Evolutionary conservation across 257 asterid genomes (phyloP).

Genomic region (Solanum pimpinellifolium): DNA sequence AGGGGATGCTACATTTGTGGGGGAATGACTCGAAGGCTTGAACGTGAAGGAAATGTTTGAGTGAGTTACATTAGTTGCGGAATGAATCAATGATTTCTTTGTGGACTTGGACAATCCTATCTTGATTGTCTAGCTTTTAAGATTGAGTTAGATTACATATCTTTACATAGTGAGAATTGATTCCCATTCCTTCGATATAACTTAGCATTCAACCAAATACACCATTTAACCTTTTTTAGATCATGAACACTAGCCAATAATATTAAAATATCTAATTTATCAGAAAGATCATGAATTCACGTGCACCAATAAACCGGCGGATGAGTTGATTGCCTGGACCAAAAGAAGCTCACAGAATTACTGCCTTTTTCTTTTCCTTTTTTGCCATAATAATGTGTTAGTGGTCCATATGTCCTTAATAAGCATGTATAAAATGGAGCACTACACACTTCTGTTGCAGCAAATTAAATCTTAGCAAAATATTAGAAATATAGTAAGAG

Average conservation of each 20-base stretch:
- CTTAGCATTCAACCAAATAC: neutral
- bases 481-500: neutral
- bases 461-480: neutral
- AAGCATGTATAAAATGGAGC: conserved; percentile 25
- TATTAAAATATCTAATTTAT: no score
- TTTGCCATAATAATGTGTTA: neutral
- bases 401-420: conserved; percentile 6
- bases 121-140: neutral
- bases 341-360: neutral
- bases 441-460: neutral
- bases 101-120: neutral
- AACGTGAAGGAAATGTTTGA: neutral
- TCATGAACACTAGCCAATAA: neutral
- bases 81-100: no score
- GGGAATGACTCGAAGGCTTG: neutral
- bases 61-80: neutral
- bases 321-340: conserved; percentile 9
- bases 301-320: neutral
- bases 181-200: neutral
- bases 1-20: no score
- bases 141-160: neutral
- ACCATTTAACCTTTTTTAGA: neutral
- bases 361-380: neutral
- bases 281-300: neutral
- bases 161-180: neutral